These are phyloP conservation scores for Aureobasidium namibiae DNA, from an alignment of 2,329 filamentous ascomycete genomes.

Conservation along the genomic window DNA sequence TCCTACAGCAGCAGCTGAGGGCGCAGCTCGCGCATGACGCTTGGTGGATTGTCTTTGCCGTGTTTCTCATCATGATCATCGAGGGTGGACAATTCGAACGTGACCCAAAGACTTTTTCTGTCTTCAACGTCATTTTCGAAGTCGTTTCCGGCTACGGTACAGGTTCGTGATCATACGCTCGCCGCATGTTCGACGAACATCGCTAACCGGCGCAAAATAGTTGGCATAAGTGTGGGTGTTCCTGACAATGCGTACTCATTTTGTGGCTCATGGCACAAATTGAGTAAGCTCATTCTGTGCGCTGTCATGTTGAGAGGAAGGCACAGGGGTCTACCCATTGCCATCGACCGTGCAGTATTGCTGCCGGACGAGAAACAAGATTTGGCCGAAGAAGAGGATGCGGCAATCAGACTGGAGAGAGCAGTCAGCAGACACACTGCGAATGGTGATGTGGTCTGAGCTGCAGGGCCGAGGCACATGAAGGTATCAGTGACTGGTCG, in stretches of 20 bases:
- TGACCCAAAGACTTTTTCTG: constrained; percentile 30
- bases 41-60: constrained; percentile 37
- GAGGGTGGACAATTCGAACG: constrained; percentile 29
- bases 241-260: constrained; percentile 39
- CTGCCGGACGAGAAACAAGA: constrained; percentile 28
- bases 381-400: constrained; percentile 31
- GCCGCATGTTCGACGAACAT: too few species aligned
- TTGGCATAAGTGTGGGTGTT: constrained; percentile 40
- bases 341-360: constrained; percentile 42
- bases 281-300: constrained; percentile 48
- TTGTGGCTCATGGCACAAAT: constrained; percentile 38
- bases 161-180: neutral
- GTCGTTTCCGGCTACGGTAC: constrained; percentile 32
- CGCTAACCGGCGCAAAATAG: constrained; percentile 17
- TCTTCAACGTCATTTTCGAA: constrained; percentile 41
- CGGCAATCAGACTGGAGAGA: constrained; percentile 19
- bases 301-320: constrained; percentile 49
- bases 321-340: constrained; percentile 47
- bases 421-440: constrained; percentile 8
- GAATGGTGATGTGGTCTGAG: neutral
- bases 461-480: too few species aligned
- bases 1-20: constrained; percentile 35
- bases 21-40: constrained; percentile 41
- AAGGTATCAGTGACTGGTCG: neutral
- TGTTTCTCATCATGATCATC: constrained; percentile 40